phyloP scores from a whole-genome alignment of 257 asterid species.

The Plantago elongata region DNA sequence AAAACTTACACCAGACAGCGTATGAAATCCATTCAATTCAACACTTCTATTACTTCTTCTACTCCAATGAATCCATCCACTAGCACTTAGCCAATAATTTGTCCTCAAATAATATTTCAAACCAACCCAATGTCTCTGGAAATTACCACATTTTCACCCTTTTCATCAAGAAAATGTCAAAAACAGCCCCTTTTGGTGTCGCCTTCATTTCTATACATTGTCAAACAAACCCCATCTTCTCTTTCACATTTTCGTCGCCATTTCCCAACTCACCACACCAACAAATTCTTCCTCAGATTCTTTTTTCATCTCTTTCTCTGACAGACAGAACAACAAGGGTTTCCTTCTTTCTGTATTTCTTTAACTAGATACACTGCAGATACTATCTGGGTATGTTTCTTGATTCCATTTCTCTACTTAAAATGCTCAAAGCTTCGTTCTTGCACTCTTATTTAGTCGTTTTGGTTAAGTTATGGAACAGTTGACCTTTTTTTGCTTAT shows the following conservation, averaged over 20 bases:
- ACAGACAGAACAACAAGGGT: conserved; percentile 2
- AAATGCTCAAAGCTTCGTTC: background rate
- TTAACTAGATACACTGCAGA: conserved; percentile 7
- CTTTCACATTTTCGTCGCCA: conserved; percentile 8
- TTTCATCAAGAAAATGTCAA: conserved; percentile 8
- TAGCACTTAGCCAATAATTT: conserved; percentile 16
- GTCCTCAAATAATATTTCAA: background rate
- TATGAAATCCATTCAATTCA: background rate
- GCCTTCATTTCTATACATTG: background rate
- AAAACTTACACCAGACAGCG: background rate
- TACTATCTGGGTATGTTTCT: conserved; percentile 16
- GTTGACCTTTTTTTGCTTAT: conserved; percentile 22
- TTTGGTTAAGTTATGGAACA: background rate
- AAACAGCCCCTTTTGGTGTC: conserved; percentile 11
- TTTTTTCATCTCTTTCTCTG: background rate
- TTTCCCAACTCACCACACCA: background rate
- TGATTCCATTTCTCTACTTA: conserved; percentile 9
- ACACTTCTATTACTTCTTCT: too few relatives aligned
- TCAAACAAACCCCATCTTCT: conserved; percentile 1
- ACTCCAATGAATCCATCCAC: too few relatives aligned
- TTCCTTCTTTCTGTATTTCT: background rate
- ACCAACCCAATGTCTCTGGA: conserved; percentile 14
- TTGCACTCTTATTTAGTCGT: background rate
- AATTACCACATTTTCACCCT: conserved; percentile 19
- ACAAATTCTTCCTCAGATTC: background rate